These are phyloP conservation scores for Yarrowia hollandica DNA, from an alignment of 805 yeast genomes.

Conservation along the genomic window DNA sequence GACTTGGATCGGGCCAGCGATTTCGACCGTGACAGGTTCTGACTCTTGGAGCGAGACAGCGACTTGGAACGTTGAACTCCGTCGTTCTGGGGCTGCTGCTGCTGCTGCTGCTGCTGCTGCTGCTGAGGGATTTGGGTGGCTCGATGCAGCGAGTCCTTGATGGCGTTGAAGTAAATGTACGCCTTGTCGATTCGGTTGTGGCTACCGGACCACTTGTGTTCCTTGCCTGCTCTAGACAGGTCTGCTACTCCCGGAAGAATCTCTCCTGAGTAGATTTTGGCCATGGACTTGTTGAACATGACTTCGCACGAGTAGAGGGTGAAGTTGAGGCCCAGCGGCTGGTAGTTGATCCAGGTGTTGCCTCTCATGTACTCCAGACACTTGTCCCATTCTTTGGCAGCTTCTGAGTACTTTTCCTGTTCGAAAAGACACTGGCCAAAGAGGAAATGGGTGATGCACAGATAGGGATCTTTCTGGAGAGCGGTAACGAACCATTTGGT, in stretches of 20 bases:
- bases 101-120: too few species aligned
- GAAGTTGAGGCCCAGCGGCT: slow-evolving; percentile 19
- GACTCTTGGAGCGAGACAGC: neutral
- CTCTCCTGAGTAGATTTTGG: neutral
- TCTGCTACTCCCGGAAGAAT: neutral
- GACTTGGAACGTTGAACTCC: neutral
- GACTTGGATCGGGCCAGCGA: slow-evolving; percentile 17
- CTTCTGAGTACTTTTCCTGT: slow-evolving; percentile 1
- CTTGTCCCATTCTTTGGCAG: slow-evolving; percentile 23
- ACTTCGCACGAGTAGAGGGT: slow-evolving; percentile 21
- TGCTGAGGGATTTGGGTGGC: neutral
- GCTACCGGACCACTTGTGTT: slow-evolving; percentile 5
- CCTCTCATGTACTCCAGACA: slow-evolving; percentile 27
- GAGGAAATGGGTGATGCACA: slow-evolving; percentile 13
- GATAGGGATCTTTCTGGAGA: slow-evolving; percentile 21
- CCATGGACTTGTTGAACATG: slow-evolving; percentile 16
- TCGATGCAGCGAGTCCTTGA: slow-evolving; percentile 12
- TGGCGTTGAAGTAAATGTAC: slow-evolving; percentile 4
- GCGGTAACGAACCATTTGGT: slow-evolving; percentile 17
- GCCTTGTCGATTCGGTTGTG: slow-evolving; percentile 27
- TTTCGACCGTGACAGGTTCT: slow-evolving; percentile 2
- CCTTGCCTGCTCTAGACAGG: neutral
- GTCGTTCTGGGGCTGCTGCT: neutral
- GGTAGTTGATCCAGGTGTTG: slow-evolving; percentile 29
- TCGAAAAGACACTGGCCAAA: slow-evolving; percentile 23